Percentiles rank a stretch among this genome's conserved stretches.
Evolutionary conservation across 805 yeast species (phyloP).

Genomic region (Nakazawaea holstii): DNA sequence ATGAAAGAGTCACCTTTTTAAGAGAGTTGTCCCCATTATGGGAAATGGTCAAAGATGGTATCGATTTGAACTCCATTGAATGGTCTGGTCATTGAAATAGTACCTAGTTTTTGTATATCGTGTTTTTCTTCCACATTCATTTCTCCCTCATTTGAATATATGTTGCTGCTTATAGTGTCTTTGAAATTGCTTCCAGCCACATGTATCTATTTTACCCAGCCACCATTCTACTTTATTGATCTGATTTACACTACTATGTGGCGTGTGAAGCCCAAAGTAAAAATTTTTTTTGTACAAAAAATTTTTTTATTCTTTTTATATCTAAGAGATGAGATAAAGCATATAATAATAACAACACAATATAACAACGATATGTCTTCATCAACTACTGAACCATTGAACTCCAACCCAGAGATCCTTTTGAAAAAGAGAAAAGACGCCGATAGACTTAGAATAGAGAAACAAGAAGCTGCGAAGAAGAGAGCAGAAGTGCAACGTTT

Average conservation of each 20-base stretch:
- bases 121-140: too few species aligned
- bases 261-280: not conserved
- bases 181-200: too few species aligned
- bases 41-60: slow-evolving; percentile 99
- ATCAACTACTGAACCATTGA: slow-evolving; percentile 24
- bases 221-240: too few species aligned
- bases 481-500: slow-evolving; percentile 41
- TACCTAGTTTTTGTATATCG: too few species aligned
- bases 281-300: not conserved
- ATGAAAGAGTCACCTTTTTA: slow-evolving; percentile 83
- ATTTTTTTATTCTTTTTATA: not conserved
- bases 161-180: too few species aligned
- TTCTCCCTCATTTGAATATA: too few species aligned
- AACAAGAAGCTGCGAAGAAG: slow-evolving; percentile 58
- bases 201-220: too few species aligned
- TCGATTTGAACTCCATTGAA: slow-evolving; percentile 87
- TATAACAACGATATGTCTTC: too few species aligned
- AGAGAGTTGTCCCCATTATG: slow-evolving; percentile 93
- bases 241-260: not conserved
- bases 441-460: slow-evolving; percentile 66
- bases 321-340: slow-evolving; percentile 3
- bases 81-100: slow-evolving; percentile 92
- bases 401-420: slow-evolving; percentile 72
- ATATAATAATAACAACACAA: not conserved
- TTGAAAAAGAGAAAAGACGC: slow-evolving; percentile 76